phyloP scores from a whole-genome alignment of 1,284 basidiomycete genomes.

The Cutaneotrichosporon spelunceum region DNA sequence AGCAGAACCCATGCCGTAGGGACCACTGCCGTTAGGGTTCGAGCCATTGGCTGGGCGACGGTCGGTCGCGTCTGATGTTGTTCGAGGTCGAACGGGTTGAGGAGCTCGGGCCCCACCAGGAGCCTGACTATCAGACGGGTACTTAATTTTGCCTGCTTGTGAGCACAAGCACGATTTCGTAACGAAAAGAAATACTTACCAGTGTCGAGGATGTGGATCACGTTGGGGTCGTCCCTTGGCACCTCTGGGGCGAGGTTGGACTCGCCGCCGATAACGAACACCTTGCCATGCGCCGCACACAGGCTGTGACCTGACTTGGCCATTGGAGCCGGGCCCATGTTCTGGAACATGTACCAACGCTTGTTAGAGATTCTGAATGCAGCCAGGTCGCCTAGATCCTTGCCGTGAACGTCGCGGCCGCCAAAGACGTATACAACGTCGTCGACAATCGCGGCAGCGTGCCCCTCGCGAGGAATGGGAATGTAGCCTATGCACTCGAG shows the following conservation, averaged over 20 bases:
- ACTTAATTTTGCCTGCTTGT: conserved; percentile 84
- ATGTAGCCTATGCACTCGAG: conserved; percentile 96
- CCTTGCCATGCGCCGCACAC: conserved; percentile 80
- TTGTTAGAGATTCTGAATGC: conserved; percentile 90
- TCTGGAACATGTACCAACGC: conserved; percentile 98
- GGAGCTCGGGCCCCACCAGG: conserved; percentile 1
- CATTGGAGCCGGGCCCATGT: conserved; percentile 92
- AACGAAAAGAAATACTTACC: conserved; percentile 58
- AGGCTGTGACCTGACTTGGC: conserved; percentile 93
- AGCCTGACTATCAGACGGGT: conserved; percentile 60
- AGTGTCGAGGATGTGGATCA: conserved; percentile 88
- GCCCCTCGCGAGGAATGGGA: conserved; percentile 92
- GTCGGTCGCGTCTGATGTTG: conserved; percentile 25
- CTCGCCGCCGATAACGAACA: conserved; percentile 93
- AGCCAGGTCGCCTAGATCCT: conserved; percentile 89
- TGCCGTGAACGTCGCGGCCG: conserved; percentile 93
- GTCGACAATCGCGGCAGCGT: conserved; percentile 92
- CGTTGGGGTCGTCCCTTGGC: conserved; percentile 73
- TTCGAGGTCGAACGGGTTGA: conserved; percentile 15
- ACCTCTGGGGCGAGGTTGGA: conserved; percentile 54
- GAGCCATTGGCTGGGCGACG: conserved; percentile 4
- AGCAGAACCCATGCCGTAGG: conserved; percentile 9
- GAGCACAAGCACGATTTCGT: neutral
- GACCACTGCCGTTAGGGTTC: conserved; percentile 6
- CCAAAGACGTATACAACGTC: conserved; percentile 99